These are phyloP conservation scores for Thelonectria blattea DNA, from an alignment of 2,329 filamentous ascomycete genomes.

Conservation along the genomic window DNA sequence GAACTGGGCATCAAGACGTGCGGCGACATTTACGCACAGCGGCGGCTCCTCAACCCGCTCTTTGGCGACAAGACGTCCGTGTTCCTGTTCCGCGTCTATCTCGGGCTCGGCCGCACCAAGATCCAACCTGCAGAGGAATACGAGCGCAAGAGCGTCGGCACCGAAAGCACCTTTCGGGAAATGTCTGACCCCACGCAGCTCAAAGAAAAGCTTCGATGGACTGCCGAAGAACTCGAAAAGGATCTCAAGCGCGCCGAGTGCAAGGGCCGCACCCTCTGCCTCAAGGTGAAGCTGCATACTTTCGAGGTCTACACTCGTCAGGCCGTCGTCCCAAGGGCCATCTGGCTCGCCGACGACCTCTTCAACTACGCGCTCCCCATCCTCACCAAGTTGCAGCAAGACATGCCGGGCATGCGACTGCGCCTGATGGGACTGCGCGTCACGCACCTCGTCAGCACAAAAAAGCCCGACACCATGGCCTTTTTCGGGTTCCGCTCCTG, in stretches of 20 bases:
- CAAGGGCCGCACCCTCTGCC: constrained; percentile 86
- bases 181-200: constrained; percentile 72
- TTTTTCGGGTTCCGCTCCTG: constrained; percentile 74
- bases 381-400: constrained; percentile 81
- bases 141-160: constrained; percentile 92
- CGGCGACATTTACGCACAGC: constrained; percentile 81
- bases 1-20: constrained; percentile 88
- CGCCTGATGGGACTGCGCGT: constrained; percentile 88
- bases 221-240: constrained; percentile 84
- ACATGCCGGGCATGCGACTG: constrained; percentile 78
- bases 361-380: constrained; percentile 85
- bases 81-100: constrained; percentile 82
- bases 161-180: constrained; percentile 89
- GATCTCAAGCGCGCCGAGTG: constrained; percentile 81
- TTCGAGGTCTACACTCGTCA: constrained; percentile 92
- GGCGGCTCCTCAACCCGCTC: constrained; percentile 74
- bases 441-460: constrained; percentile 85
- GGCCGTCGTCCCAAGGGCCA: constrained; percentile 72
- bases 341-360: constrained; percentile 78
- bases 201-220: constrained; percentile 77
- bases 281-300: constrained; percentile 94
- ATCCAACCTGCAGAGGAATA: constrained; percentile 88
- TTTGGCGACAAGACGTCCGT: constrained; percentile 93
- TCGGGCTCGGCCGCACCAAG: constrained; percentile 84
- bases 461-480: constrained; percentile 75